phyloP scores from a whole-genome alignment of 345 rosid species.

The Eucalyptus caleyi region DNA sequence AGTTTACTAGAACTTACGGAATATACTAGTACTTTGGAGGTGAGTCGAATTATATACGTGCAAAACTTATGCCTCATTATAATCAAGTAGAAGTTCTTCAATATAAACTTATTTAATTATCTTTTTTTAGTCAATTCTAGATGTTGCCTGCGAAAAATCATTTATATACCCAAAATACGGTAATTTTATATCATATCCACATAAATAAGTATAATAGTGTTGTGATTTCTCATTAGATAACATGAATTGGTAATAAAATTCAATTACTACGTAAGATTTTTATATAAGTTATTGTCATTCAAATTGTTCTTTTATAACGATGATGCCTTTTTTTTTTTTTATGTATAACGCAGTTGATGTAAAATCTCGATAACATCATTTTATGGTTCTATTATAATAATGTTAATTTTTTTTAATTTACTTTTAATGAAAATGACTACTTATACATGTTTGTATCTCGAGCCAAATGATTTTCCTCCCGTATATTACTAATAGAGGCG shows the following conservation, averaged over 20 bases:
- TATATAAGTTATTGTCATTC: neutral
- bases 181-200: neutral
- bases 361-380: neutral
- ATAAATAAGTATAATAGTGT: neutral
- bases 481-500: neutral
- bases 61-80: neutral
- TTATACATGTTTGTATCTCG: rapidly evolving
- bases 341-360: neutral
- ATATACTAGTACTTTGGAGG: neutral
- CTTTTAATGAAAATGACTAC: no score
- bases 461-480: neutral
- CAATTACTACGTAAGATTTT: neutral
- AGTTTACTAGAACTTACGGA: neutral
- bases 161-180: neutral
- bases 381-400: neutral
- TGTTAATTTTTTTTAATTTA: no score
- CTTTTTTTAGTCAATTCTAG: neutral
- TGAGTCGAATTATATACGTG: neutral
- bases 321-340: no score
- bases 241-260: neutral
- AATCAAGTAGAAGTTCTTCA: neutral
- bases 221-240: neutral
- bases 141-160: neutral
- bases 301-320: neutral
- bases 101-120: neutral